Evolutionary conservation across 257 asterid genomes (phyloP).

Genomic region (Ophiorrhiza pumila): DNA sequence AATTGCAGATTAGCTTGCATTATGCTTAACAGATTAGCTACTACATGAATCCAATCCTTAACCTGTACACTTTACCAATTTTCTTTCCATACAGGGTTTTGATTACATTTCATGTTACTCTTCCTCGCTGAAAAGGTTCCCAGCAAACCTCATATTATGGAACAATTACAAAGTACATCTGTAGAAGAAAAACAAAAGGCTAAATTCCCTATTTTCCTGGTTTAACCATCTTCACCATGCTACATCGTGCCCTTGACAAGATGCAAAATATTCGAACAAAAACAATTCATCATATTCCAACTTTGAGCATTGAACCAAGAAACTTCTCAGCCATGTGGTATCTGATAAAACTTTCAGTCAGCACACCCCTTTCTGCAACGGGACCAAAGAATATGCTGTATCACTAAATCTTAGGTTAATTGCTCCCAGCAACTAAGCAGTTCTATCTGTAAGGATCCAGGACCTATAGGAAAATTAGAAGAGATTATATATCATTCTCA

Average conservation of each 20-base stretch:
- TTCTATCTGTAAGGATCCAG: background rate
- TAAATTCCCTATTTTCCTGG: background rate
- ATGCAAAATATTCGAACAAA: background rate
- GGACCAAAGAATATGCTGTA: background rate
- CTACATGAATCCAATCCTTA: background rate
- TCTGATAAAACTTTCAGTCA: background rate
- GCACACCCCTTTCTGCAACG: background rate
- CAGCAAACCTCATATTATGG: background rate
- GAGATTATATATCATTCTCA: background rate
- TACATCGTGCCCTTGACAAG: background rate
- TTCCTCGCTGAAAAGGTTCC: background rate
- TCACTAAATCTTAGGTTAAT: background rate
- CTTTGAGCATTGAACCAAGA: background rate
- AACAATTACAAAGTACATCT: background rate
- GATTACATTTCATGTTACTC: background rate
- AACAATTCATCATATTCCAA: background rate
- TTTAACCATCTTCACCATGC: background rate
- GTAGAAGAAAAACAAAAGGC: background rate
- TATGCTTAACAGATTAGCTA: background rate
- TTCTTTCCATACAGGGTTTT: background rate
- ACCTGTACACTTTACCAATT: background rate
- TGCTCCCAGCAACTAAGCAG: background rate
- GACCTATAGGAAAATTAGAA: conserved; percentile 3
- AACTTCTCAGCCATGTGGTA: background rate
- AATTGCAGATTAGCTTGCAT: background rate